Conservation (phyloP, 371 early-diverging fungal genomes). For the Mucor lusitanicus region DNA sequence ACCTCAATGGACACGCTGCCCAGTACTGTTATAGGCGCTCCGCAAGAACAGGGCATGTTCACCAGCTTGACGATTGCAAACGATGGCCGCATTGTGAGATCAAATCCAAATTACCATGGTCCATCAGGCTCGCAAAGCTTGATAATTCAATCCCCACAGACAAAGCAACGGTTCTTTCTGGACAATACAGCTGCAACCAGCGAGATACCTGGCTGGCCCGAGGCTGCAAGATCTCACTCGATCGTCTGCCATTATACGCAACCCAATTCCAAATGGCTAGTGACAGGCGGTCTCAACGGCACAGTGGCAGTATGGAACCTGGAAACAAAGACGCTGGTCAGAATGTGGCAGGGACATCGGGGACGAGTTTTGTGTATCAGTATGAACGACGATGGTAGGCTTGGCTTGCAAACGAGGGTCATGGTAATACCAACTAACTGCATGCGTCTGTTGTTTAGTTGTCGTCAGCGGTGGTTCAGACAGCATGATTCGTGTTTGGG, state of each 20-base stretch:
- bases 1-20: background rate
- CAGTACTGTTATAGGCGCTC: slow-evolving; percentile 47
- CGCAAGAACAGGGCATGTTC: slow-evolving; percentile 53
- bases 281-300: slow-evolving; percentile 59
- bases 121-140: slow-evolving; percentile 21
- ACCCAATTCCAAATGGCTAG: slow-evolving; percentile 42
- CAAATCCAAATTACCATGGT: slow-evolving; percentile 56
- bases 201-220: slow-evolving; percentile 4
- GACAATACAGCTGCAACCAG: background rate
- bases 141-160: slow-evolving; percentile 35
- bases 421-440: background rate
- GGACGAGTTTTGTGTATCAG: slow-evolving; percentile 59
- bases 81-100: slow-evolving; percentile 42
- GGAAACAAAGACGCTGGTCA: slow-evolving; percentile 24
- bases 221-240: slow-evolving; percentile 23
- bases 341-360: slow-evolving; percentile 55
- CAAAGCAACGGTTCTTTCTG: slow-evolving; percentile 20
- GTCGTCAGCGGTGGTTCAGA: slow-evolving; percentile 62
- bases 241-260: slow-evolving; percentile 56
- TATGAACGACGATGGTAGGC: slow-evolving; percentile 53
- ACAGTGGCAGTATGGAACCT: slow-evolving; percentile 58
- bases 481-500: slow-evolving; percentile 60
- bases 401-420: background rate
- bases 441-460: slow-evolving; percentile 20
- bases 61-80: slow-evolving; percentile 43